These are phyloP conservation scores for Coemansia sp. DNA, from an alignment of 192 early-diverging fungal species.

Conservation along the genomic window DNA sequence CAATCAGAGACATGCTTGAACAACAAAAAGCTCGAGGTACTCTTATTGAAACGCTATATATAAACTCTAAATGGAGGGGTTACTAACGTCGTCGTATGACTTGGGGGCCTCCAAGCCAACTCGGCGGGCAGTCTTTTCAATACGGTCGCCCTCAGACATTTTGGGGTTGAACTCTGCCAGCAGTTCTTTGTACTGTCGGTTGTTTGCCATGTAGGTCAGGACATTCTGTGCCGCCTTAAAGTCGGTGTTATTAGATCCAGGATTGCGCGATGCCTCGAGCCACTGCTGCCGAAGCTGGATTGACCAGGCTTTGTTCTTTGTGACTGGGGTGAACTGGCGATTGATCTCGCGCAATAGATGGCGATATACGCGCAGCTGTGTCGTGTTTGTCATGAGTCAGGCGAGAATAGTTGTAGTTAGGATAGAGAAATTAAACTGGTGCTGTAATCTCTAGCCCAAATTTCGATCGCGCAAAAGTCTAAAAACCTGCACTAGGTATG, in stretches of 20 bases:
- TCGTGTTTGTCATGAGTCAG: neutral
- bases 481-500: neutral
- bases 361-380: constrained; percentile 36
- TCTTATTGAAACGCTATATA: neutral
- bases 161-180: constrained; percentile 37
- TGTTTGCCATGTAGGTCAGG: constrained; percentile 36
- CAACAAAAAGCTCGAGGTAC: too few relatives aligned
- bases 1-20: constrained; percentile 1
- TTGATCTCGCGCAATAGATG: constrained; percentile 52
- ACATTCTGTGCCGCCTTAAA: constrained; percentile 21
- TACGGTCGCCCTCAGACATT: constrained; percentile 36
- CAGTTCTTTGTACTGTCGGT: constrained; percentile 36
- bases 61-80: neutral
- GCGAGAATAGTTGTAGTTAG: neutral
- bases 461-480: neutral
- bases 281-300: constrained; percentile 41
- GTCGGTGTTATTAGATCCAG: neutral
- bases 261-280: constrained; percentile 19
- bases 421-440: neutral
- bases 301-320: constrained; percentile 35
- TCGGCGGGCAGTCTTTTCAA: constrained; percentile 38
- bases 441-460: neutral
- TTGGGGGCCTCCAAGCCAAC: constrained; percentile 42
- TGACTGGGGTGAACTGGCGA: constrained; percentile 33
- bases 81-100: neutral